A percentile compares a stretch with the other conserved stretches of the same genome.
These are phyloP conservation scores for Fusarium stilboides DNA, from an alignment of 2,329 filamentous ascomycete genomes.

Conservation along the genomic window DNA sequence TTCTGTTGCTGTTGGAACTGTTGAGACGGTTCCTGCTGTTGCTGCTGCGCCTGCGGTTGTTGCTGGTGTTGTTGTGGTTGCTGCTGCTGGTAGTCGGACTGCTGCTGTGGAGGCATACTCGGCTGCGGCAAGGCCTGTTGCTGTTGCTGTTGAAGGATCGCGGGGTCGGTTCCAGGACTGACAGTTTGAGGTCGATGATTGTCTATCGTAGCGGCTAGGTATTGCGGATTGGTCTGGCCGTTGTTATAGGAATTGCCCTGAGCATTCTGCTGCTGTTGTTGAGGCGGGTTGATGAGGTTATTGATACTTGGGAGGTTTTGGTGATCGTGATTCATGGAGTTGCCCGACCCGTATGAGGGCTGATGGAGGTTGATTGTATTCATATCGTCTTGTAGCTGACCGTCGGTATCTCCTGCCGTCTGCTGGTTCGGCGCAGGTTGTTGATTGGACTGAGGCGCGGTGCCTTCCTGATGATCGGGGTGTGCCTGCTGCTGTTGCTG, in stretches of 20 bases:
- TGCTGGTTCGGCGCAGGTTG: conserved; percentile 39
- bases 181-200: conserved; percentile 51
- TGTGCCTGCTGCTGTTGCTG: conserved; percentile 36
- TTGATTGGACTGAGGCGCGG: conserved; percentile 37
- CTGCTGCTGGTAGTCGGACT: conserved; percentile 49
- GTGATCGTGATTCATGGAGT: conserved; percentile 59
- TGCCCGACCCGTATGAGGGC: conserved; percentile 48
- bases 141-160: conserved; percentile 56
- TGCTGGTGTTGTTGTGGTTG: conserved; percentile 50
- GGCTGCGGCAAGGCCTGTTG: conserved; percentile 52
- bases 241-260: conserved; percentile 54
- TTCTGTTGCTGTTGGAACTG: conserved; percentile 43
- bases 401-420: conserved; percentile 40
- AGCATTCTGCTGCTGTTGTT: conserved; percentile 58
- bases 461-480: conserved; percentile 46
- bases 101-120: conserved; percentile 52
- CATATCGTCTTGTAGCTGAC: conserved; percentile 47
- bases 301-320: conserved; percentile 86
- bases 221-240: conserved; percentile 46
- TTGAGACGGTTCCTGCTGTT: conserved; percentile 42
- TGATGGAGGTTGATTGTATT: conserved; percentile 50
- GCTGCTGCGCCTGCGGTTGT: conserved; percentile 49
- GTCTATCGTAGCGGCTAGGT: conserved; percentile 49
- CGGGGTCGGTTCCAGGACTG: conserved; percentile 58
- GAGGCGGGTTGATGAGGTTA: conserved; percentile 79